Percentiles rank a stretch among this genome's conserved stretches.
These are phyloP conservation scores for Solanum pennellii DNA, from an alignment of 257 asterid species.

Conservation along the genomic window DNA sequence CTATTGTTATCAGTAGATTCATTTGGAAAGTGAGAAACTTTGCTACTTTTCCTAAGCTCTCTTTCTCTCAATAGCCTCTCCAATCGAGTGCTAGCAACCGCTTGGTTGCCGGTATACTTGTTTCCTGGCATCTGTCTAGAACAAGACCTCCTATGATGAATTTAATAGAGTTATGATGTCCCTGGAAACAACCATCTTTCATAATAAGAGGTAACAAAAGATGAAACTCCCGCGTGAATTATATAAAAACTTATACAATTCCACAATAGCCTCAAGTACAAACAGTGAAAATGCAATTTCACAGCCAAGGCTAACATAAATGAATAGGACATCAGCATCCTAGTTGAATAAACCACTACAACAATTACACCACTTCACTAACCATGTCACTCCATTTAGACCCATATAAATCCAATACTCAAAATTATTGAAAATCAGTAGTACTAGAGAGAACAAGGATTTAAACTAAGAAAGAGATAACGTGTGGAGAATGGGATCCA, in stretches of 20 bases:
- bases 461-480: slow-evolving; percentile 22
- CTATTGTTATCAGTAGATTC: slow-evolving; percentile 36
- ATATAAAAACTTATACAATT: slow-evolving; percentile 1
- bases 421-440: background rate
- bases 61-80: slow-evolving; percentile 68
- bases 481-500: slow-evolving; percentile 34
- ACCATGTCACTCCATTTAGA: background rate
- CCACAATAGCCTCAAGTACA: background rate
- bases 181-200: slow-evolving; percentile 45
- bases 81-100: slow-evolving; percentile 30
- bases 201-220: slow-evolving; percentile 21
- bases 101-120: slow-evolving; percentile 46
- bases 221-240: slow-evolving; percentile 6
- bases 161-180: slow-evolving; percentile 22
- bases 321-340: background rate
- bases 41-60: slow-evolving; percentile 44
- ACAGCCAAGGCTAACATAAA: background rate
- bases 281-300: background rate
- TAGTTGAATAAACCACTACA: background rate
- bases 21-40: slow-evolving; percentile 15
- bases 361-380: background rate
- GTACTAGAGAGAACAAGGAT: slow-evolving; percentile 8
- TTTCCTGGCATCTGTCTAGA: slow-evolving; percentile 62
- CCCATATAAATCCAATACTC: background rate
- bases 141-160: slow-evolving; percentile 17